phyloP scores from a whole-genome alignment of 2,329 filamentous ascomycete species.

The Basipetospora chlamydospora region DNA sequence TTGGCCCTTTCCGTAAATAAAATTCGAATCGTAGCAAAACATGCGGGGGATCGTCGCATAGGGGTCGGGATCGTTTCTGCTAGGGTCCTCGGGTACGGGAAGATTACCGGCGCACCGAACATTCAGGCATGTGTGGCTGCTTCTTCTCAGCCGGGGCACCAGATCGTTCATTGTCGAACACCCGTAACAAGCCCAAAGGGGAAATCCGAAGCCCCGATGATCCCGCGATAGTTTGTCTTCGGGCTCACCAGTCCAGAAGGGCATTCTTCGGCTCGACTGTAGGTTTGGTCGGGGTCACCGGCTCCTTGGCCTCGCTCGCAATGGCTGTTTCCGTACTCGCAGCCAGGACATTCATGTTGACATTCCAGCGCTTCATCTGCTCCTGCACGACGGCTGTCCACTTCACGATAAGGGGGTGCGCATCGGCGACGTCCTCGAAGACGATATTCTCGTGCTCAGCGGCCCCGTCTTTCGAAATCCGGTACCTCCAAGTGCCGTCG shows the following conservation, averaged over 20 bases:
- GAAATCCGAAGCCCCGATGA: not conserved
- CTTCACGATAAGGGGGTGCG: conserved; percentile 51
- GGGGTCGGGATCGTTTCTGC: too few relatives aligned
- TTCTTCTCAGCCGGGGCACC: too few relatives aligned
- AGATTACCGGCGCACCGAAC: too few relatives aligned
- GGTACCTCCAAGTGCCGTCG: conserved; percentile 59
- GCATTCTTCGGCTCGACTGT: conserved; percentile 8
- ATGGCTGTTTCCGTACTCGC: conserved; percentile 19
- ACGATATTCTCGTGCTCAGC: conserved; percentile 28
- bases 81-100: too few relatives aligned
- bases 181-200: conserved; percentile 2
- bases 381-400: conserved; percentile 31
- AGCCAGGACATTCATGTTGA: conserved; percentile 16
- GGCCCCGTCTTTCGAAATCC: conserved; percentile 21
- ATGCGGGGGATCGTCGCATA: too few relatives aligned
- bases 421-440: conserved; percentile 47
- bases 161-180: not conserved
- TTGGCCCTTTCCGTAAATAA: too few relatives aligned
- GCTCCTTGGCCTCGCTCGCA: too few relatives aligned
- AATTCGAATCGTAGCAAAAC: too few relatives aligned
- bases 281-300: conserved; percentile 3
- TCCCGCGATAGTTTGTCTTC: too few relatives aligned
- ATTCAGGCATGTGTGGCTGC: too few relatives aligned
- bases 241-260: conserved; percentile 12
- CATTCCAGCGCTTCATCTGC: conserved; percentile 1